Percentiles rank a stretch among this genome's conserved stretches.
Conservation (phyloP, 2,329 filamentous ascomycete species). For the Corniculantispora saksenae region DNA sequence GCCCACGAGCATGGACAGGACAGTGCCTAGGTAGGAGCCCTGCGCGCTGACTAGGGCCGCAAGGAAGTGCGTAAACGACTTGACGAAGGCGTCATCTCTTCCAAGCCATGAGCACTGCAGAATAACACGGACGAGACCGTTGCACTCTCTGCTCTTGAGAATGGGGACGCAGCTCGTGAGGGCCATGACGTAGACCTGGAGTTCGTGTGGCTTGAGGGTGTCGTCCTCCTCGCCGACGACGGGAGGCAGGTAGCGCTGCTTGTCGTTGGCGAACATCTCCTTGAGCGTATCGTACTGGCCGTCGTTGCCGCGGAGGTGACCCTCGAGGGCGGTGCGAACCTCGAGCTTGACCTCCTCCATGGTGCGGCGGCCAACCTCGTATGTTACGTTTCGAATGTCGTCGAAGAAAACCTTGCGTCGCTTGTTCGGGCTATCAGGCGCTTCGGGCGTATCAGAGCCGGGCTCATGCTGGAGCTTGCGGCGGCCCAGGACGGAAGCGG, state of each 20-base stretch:
- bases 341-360: constrained; percentile 58
- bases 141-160: constrained; percentile 58
- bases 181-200: constrained; percentile 63
- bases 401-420: constrained; percentile 61
- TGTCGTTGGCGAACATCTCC: constrained; percentile 56
- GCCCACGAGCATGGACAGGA: constrained; percentile 78
- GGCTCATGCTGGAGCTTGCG: constrained; percentile 47
- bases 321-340: constrained; percentile 57
- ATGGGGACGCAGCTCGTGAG: constrained; percentile 62
- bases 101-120: constrained; percentile 66
- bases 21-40: constrained; percentile 70
- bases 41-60: constrained; percentile 79
- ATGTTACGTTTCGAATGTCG: constrained; percentile 57
- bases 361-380: constrained; percentile 54
- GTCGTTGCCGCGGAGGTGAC: constrained; percentile 57
- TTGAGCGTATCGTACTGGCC: constrained; percentile 64
- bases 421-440: constrained; percentile 49
- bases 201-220: constrained; percentile 53
- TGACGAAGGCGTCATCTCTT: constrained; percentile 64
- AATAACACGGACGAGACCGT: constrained; percentile 58
- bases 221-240: constrained; percentile 49
- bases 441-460: constrained; percentile 40
- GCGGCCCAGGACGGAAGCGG: constrained; percentile 46
- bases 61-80: constrained; percentile 68
- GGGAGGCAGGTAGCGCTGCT: constrained; percentile 40